Evolutionary conservation across 2,329 filamentous ascomycete species (phyloP), one percentile per base, ranked within the genome.

Genomic region (Pseudogymnoascus sp.): DNA sequence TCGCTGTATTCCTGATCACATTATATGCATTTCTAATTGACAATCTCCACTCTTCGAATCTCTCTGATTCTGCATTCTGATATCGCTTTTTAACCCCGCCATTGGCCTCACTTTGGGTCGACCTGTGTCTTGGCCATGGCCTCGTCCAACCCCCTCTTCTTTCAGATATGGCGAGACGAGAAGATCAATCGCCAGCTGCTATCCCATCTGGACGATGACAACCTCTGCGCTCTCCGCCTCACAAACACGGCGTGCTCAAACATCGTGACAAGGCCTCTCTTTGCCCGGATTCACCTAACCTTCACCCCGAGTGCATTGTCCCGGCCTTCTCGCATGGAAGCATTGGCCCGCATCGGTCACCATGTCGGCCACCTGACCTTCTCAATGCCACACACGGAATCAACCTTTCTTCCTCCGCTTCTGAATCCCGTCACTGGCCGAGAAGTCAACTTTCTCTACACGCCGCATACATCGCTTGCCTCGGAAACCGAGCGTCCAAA

Each of bases 361-460:
- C 85, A 93, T 74, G 84, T 96, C 70, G 86, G 90, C 75, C 88
- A 88, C 64, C 80, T 96, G 62, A 89, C 84, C 64, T 96, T 96
- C 77, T 82, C 81, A 72, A 83, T 96, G 68, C 84, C 90, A 28
- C 91, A 96, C 76, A 86, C 85, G 5, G 78, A 84, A n/a, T 84
- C 89, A 62, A 95, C 90, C 44, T 93, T 93, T 72, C 81, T 96
- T 7, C 89, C 91, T 14, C 91, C 91, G n/a, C 82, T 96, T 53
- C 81, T 96, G 40, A 88, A 96, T 72, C 89, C 90, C 3, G 74
- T 81, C 66, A 91, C 87, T 8, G 91, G 91, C 46, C 84, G 85
- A 66, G 90, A 96, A 78, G 85, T 91, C 71, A 84, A 80, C 69
- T 96, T 96, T 75, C 78, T 92, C 59, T 96, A 96, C 77, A 89